phyloP scores from a whole-genome alignment of 768 basidiomycete species.

The Termitomyces sp. region DNA sequence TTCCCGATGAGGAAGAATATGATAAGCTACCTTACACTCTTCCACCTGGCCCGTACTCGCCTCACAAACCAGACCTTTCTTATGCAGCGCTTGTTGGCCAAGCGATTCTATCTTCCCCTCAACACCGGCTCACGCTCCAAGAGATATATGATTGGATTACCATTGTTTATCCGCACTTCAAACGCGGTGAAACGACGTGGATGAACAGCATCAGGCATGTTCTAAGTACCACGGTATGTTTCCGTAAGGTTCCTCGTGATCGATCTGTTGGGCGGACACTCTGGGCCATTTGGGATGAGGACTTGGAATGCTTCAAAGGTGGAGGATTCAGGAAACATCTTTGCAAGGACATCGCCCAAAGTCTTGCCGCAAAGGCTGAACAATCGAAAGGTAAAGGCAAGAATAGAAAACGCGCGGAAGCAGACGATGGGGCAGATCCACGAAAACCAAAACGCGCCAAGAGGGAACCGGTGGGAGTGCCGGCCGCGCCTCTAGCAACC shows the following conservation, averaged over 20 bases:
- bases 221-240: slow-evolving; percentile 85
- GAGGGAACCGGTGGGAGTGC: slow-evolving; percentile 27
- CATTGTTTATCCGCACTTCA: slow-evolving; percentile 89
- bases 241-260: slow-evolving; percentile 79
- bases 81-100: slow-evolving; percentile 97
- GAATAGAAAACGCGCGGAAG: slow-evolving; percentile 29
- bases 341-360: slow-evolving; percentile 41
- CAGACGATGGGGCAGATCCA: slow-evolving; percentile 31
- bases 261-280: slow-evolving; percentile 75
- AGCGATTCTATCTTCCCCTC: slow-evolving; percentile 80
- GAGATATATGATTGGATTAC: slow-evolving; percentile 98
- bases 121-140: slow-evolving; percentile 83
- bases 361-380: slow-evolving; percentile 27
- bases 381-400: slow-evolving; percentile 25
- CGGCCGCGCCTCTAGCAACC: slow-evolving; percentile 16
- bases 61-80: slow-evolving; percentile 76
- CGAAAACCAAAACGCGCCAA: slow-evolving; percentile 44
- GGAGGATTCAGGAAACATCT: slow-evolving; percentile 75
- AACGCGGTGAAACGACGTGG: slow-evolving; percentile 91
- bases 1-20: slow-evolving; percentile 59
- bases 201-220: slow-evolving; percentile 99
- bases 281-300: slow-evolving; percentile 85
- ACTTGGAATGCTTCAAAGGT: slow-evolving; percentile 75
- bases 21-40: slow-evolving; percentile 67
- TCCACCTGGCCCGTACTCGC: slow-evolving; percentile 80